These are phyloP conservation scores for Cytospora schulzeri DNA, from an alignment of 2,329 filamentous ascomycete species.

Conservation along the genomic window DNA sequence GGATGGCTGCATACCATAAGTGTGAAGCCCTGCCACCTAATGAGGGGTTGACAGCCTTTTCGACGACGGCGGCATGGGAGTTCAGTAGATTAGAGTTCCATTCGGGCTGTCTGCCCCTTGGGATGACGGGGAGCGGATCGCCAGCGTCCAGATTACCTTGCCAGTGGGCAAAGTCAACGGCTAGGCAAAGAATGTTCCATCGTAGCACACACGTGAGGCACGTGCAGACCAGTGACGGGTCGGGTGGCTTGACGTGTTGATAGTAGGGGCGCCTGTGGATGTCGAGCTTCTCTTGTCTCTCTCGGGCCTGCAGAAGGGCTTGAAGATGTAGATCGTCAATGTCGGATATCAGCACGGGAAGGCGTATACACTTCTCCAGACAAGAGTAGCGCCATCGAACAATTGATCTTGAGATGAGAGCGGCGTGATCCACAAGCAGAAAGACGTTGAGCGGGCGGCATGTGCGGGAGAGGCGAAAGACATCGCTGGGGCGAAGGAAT, in stretches of 20 bases:
- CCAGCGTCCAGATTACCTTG: slow-evolving; percentile 53
- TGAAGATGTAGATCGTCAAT: slow-evolving; percentile 40
- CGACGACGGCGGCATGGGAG: slow-evolving; percentile 46
- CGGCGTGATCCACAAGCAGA: slow-evolving; percentile 45
- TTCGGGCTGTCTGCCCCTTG: slow-evolving; percentile 46
- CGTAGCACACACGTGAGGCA: slow-evolving; percentile 58
- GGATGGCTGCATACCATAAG: slow-evolving; percentile 51
- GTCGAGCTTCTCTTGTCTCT: slow-evolving; percentile 45
- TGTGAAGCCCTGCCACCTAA: slow-evolving; percentile 31
- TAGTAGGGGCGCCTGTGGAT: slow-evolving; percentile 56
- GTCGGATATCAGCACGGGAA: slow-evolving; percentile 48
- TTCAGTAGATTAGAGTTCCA: slow-evolving; percentile 54
- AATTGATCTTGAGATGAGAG: slow-evolving; percentile 46
- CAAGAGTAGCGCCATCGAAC: slow-evolving; percentile 50
- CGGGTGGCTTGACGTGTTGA: slow-evolving; percentile 52
- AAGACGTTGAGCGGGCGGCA: slow-evolving; percentile 46
- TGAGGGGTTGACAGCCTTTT: slow-evolving; percentile 45
- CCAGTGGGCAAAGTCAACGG: slow-evolving; percentile 60
- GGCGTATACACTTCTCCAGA: slow-evolving; percentile 53
- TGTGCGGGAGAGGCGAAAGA: slow-evolving; percentile 48
- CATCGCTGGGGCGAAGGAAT: slow-evolving; percentile 52
- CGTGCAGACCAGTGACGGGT: slow-evolving; percentile 53
- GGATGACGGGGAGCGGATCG: slow-evolving; percentile 54
- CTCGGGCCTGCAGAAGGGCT: slow-evolving; percentile 42
- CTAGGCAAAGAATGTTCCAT: slow-evolving; percentile 58